Percentiles rank a stretch among this genome's conserved stretches.
These are phyloP conservation scores for Aspergillus alliaceus DNA, from an alignment of 2,329 filamentous ascomycete genomes.

Conservation along the genomic window DNA sequence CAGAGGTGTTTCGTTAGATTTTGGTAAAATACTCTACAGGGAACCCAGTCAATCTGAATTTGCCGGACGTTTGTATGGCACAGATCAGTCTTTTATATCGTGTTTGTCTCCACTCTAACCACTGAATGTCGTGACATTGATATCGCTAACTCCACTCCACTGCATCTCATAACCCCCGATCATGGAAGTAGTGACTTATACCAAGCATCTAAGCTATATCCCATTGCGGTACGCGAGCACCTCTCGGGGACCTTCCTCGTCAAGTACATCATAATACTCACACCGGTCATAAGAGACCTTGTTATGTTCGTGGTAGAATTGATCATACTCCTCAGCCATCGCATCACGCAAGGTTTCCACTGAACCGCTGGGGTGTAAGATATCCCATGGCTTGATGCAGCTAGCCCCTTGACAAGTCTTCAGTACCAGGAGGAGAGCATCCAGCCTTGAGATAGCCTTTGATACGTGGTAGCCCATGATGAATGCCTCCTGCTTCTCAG, in stretches of 20 bases:
- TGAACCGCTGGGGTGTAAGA: constrained; percentile 32
- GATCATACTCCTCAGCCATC: constrained; percentile 29
- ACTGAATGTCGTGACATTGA: too few relatives aligned
- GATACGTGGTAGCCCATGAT: constrained; percentile 24
- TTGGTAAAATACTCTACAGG: too few relatives aligned
- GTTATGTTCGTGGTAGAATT: constrained; percentile 33
- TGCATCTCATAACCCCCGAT: not conserved
- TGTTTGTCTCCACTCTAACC: too few relatives aligned
- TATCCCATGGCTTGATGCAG: constrained; percentile 39
- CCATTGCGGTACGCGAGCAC: not conserved
- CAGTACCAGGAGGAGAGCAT: constrained; percentile 40
- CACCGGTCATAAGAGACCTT: constrained; percentile 37
- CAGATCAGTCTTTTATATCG: too few relatives aligned
- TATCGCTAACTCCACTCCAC: not conserved
- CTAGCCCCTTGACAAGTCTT: constrained; percentile 39
- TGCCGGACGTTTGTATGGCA: too few relatives aligned
- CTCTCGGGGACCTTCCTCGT: constrained; percentile 29
- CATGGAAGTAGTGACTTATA: too few relatives aligned
- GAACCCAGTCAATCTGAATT: too few relatives aligned
- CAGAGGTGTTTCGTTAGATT: too few relatives aligned
- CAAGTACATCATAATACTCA: constrained; percentile 36
- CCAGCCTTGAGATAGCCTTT: constrained; percentile 28
- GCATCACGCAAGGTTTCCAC: constrained; percentile 35
- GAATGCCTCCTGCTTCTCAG: not conserved
- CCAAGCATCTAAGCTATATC: not conserved